A percentile compares a stretch with the other conserved stretches of the same genome.
These are phyloP conservation scores for Arthrobotrys conoides DNA, from an alignment of 2,329 filamentous ascomycete species.

Conservation along the genomic window DNA sequence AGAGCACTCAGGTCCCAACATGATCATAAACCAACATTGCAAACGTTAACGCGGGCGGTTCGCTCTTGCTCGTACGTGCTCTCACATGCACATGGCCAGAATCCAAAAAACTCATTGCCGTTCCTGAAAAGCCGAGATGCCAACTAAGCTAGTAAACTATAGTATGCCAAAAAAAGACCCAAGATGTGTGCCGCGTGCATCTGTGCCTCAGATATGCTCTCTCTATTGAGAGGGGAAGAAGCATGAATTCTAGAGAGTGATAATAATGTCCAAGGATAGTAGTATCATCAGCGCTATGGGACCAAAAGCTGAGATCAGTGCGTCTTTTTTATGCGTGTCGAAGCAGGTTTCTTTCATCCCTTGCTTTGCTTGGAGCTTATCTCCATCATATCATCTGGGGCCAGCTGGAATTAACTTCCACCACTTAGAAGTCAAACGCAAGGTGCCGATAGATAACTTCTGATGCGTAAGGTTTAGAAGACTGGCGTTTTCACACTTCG, in stretches of 20 bases:
- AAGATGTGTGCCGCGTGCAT: slow-evolving; percentile 7
- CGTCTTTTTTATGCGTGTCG: background rate
- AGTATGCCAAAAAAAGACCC: slow-evolving; percentile 5
- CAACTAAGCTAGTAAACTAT: no score
- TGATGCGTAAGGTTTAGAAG: background rate
- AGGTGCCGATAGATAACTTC: background rate
- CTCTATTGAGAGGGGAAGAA: slow-evolving; percentile 5
- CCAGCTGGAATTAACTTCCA: slow-evolving; percentile 5
- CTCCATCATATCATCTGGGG: slow-evolving; percentile 1
- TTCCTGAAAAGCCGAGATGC: slow-evolving; percentile 33
- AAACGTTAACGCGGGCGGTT: slow-evolving; percentile 1
- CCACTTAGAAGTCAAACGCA: slow-evolving; percentile 3
- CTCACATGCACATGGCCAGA: slow-evolving; percentile 53
- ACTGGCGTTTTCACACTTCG: background rate
- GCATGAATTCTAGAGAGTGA: background rate
- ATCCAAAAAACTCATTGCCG: background rate
- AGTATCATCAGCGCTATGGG: slow-evolving; percentile 3
- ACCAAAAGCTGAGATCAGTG: slow-evolving; percentile 13
- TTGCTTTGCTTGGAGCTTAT: slow-evolving; percentile 2
- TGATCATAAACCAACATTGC: slow-evolving; percentile 5
- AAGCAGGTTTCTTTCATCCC: slow-evolving; percentile 24
- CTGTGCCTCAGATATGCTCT: slow-evolving; percentile 2
- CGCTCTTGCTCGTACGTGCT: slow-evolving; percentile 15
- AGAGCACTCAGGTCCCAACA: slow-evolving; percentile 11
- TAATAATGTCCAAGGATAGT: background rate